Evolutionary conservation across 108 stramenopile species (phyloP), one percentile per base, ranked within the genome.

Genomic region (Licmophora abbreviata): DNA sequence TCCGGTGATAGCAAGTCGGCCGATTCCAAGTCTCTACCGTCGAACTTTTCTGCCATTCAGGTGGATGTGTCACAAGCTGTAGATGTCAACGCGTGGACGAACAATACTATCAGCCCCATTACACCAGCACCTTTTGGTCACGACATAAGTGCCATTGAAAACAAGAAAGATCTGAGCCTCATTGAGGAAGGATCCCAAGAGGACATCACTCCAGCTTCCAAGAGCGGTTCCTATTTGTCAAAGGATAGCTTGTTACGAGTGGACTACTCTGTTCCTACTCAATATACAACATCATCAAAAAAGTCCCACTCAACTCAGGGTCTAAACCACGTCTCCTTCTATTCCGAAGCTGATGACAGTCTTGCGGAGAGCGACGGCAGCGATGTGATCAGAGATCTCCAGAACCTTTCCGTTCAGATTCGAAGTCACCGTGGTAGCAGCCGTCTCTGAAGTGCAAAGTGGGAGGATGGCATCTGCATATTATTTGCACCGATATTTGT

Each of bases 341-440:
- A n/a, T n/a, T n/a, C 29, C 2, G 48, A 50, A 32, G 26, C 30
- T 3, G 29, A 50, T 29, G 45, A 22, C 3, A 25, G 29, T 5
- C 25, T 24, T 32, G 48, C 15, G 22, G 17, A n/a, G 1, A 32
- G 29, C 3, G 48, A 50, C 21, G 15, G 15, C 14, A 50, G 48
- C 33, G 48, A 50, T 12, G 30, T 50, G 2, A 50, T 50, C 8
- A 50, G 15, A 15, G 48, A 50, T 50, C 30, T 50, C 1, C 30
- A 50, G 15, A 50, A 50, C 29, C 25, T 50, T 18, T 50, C 48
- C 26, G n/a, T 50, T 6, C 48, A 50, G 21, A 50, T 50, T 31
- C 22, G 24, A 2, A n/a, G 14, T 2, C 48, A 50, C 33, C 48
- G 48, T 31, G 43, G 43, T 17, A 44, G 17, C 8, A 44, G n/a